phyloP scores from a whole-genome alignment of 805 yeast species.

The Wickerhamiella kazuoi region DNA sequence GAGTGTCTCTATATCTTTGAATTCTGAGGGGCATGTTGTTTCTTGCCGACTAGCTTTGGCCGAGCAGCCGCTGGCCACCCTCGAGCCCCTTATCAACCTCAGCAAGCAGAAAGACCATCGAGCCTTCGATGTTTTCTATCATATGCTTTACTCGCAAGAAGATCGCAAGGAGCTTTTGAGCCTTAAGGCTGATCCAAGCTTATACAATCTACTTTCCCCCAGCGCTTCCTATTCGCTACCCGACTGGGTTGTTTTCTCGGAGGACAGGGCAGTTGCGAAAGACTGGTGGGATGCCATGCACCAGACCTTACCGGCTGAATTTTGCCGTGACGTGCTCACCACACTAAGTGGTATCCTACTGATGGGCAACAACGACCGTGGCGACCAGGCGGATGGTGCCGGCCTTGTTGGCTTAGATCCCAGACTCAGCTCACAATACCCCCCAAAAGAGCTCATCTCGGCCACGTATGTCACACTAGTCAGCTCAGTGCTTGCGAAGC shows the following conservation, averaged over 20 bases:
- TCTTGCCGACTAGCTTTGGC: slow-evolving; percentile 17
- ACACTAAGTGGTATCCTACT: slow-evolving; percentile 24
- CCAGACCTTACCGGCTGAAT: slow-evolving; percentile 21
- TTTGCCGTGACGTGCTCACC: slow-evolving; percentile 20
- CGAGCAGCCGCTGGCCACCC: slow-evolving; percentile 16
- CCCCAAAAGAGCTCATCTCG: slow-evolving; percentile 19
- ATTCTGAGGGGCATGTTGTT: slow-evolving; percentile 18
- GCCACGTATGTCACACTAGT: slow-evolving; percentile 22
- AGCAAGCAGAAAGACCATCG: slow-evolving; percentile 15
- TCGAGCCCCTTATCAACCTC: slow-evolving; percentile 19
- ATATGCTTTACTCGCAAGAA: slow-evolving; percentile 19
- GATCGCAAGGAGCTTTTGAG: slow-evolving; percentile 17
- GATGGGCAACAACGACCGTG: slow-evolving; percentile 19
- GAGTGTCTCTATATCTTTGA: slow-evolving; percentile 18
- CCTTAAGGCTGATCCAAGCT: slow-evolving; percentile 16
- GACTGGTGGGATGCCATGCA: slow-evolving; percentile 25
- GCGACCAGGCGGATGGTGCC: slow-evolving; percentile 24
- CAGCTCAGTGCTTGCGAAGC: slow-evolving; percentile 18
- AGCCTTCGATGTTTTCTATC: slow-evolving; percentile 23
- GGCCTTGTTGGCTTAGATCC: slow-evolving; percentile 24
- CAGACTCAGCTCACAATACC: slow-evolving; percentile 11
- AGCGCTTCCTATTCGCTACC: slow-evolving; percentile 20
- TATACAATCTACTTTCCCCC: slow-evolving; percentile 17
- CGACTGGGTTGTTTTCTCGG: slow-evolving; percentile 22
- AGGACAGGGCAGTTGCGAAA: slow-evolving; percentile 23